These are phyloP conservation scores for Aspergillus oerlinghausenensis DNA, from an alignment of 2,329 filamentous ascomycete genomes.

Conservation along the genomic window DNA sequence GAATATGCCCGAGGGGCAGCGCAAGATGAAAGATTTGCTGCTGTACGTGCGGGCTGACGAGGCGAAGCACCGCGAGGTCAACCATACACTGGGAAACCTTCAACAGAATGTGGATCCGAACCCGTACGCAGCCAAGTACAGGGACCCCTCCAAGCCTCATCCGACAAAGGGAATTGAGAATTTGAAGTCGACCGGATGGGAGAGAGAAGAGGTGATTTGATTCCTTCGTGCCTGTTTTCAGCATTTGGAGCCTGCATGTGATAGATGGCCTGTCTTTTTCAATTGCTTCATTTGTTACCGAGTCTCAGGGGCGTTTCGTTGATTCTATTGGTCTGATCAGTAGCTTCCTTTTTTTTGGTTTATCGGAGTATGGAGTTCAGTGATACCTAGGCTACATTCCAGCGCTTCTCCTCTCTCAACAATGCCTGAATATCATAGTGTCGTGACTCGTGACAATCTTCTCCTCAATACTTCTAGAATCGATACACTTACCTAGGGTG, in stretches of 20 bases:
- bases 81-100: slow-evolving; percentile 89
- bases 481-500: no score
- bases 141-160: slow-evolving; percentile 61
- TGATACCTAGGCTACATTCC: background rate
- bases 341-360: background rate
- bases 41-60: slow-evolving; percentile 88
- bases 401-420: background rate
- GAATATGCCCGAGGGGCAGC: slow-evolving; percentile 81
- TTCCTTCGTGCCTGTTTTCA: background rate
- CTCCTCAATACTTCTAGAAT: background rate
- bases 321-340: background rate
- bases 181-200: slow-evolving; percentile 70
- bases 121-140: slow-evolving; percentile 81
- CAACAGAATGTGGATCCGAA: slow-evolving; percentile 84
- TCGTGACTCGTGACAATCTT: background rate
- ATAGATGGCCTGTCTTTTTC: background rate
- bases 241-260: background rate
- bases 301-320: background rate
- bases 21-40: slow-evolving; percentile 80
- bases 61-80: slow-evolving; percentile 86
- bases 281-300: background rate
- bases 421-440: background rate
- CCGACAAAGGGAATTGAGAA: slow-evolving; percentile 64
- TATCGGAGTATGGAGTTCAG: background rate
- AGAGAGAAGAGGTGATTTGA: slow-evolving; percentile 71